Conservation (phyloP, 495 filamentous ascomycete species). For the Pseudotulostoma volvatum region DNA sequence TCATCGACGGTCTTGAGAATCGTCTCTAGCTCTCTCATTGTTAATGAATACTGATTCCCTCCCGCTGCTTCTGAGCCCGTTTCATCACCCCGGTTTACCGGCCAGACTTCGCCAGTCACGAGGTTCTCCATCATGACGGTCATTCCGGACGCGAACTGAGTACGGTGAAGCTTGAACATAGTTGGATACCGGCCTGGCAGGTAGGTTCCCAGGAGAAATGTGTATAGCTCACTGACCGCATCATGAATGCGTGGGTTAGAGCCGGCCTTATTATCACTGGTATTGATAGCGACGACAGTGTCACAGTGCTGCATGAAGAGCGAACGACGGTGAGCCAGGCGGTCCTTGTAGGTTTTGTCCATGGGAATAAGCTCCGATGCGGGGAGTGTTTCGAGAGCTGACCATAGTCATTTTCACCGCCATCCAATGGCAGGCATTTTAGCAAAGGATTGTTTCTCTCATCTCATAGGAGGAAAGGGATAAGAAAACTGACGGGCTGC, state of each 20-base stretch:
- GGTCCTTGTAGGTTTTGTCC: conserved; percentile 45
- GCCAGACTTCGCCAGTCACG: conserved; percentile 27
- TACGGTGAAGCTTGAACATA: conserved; percentile 33
- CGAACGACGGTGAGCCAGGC: conserved; percentile 36
- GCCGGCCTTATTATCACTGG: too few relatives aligned
- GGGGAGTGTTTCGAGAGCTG: conserved; percentile 33
- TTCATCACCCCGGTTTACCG: conserved; percentile 14
- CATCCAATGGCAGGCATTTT: conserved; percentile 5
- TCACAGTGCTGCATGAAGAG: conserved; percentile 33
- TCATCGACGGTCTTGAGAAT: conserved; percentile 50
- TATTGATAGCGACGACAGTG: conserved; percentile 26
- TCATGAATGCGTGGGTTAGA: conserved; percentile 22
- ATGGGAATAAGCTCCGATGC: conserved; percentile 48
- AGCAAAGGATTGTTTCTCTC: too few relatives aligned
- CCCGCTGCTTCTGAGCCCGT: conserved; percentile 9
- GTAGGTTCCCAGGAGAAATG: conserved; percentile 43
- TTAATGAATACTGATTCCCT: conserved; percentile 7
- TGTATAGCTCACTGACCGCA: conserved; percentile 49
- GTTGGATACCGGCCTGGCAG: conserved; percentile 49
- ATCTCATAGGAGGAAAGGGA: too few relatives aligned
- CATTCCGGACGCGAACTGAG: conserved; percentile 9
- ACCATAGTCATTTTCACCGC: conserved; percentile 1
- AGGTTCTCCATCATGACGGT: conserved; percentile 22
- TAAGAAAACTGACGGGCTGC: too few relatives aligned
- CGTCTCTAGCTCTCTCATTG: conserved; percentile 23